These are phyloP conservation scores for Blumeriella jaapii DNA, from an alignment of 2,329 filamentous ascomycete genomes.

Conservation along the genomic window DNA sequence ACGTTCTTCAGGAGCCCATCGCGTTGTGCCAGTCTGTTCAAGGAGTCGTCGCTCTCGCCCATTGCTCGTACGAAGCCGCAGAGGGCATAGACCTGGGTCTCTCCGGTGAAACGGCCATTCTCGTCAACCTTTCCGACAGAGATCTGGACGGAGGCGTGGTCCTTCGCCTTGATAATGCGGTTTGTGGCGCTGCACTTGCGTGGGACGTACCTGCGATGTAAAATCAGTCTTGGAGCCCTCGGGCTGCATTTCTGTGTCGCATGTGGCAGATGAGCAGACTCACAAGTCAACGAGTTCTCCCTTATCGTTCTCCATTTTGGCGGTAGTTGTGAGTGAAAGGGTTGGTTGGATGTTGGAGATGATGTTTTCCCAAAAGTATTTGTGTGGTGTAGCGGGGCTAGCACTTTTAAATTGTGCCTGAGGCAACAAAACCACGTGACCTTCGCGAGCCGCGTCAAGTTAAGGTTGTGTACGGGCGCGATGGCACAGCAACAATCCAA, in stretches of 20 bases:
- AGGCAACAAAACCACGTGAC: too few species aligned
- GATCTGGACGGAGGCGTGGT: constrained; percentile 97
- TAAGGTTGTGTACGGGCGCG: too few species aligned
- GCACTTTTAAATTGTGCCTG: not conserved
- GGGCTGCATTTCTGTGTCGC: not conserved
- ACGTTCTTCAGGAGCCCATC: constrained; percentile 96
- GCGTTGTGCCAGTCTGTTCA: constrained; percentile 92
- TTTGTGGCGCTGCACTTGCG: constrained; percentile 98
- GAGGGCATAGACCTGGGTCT: constrained; percentile 95
- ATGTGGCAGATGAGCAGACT: constrained; percentile 29
- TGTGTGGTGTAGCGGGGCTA: too few species aligned
- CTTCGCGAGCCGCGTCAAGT: too few species aligned
- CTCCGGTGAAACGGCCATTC: constrained; percentile 86
- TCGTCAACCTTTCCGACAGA: constrained; percentile 97
- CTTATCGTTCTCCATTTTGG: constrained; percentile 99
- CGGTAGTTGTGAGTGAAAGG: constrained; percentile 31
- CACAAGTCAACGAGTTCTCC: constrained; percentile 99
- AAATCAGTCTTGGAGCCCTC: constrained; percentile 8
- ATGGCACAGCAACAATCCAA: too few species aligned
- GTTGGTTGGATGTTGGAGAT: constrained; percentile 5
- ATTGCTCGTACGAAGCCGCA: constrained; percentile 96
- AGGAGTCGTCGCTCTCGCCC: constrained; percentile 92
- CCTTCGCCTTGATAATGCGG: constrained; percentile 99
- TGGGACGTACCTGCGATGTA: constrained; percentile 69
- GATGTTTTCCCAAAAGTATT: too few species aligned